Evolutionary conservation across 768 basidiomycete species (phyloP), one percentile per base, ranked within the genome.

Genomic region (Gelatoporia subvermispora): DNA sequence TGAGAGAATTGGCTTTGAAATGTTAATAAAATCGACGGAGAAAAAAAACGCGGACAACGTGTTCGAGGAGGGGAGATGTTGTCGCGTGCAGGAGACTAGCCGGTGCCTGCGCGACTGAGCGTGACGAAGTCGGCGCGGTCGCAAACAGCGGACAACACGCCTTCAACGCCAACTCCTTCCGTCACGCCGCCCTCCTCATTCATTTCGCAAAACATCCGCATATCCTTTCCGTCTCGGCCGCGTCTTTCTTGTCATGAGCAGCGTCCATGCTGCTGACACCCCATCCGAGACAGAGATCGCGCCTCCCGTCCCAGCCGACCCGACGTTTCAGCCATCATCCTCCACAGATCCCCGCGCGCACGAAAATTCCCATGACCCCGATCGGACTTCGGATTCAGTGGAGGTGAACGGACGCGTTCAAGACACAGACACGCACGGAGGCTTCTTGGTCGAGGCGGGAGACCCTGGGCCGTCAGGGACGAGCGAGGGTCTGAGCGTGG

Each of bases 11-110:
- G 16, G 37, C 20, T 39, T 8, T 16, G 7, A 39, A 21, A 7
- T 7, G 8, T 39, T n/a, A 35, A n/a, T 8, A n/a, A 21, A 5
- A 8, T 17, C 41, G 20, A n/a, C 11, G 43, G 43, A 24, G 23
- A 10, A 25, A 25, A 25, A 13, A n/a, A n/a, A n/a, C n/a, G 95
- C 31, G 93, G 93, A 10, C 72, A 97, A 53, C 94, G 97, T 65
- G 88, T 87, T 40, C 79, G 92, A 51, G 94, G 93, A 8, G 90
- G 88, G n/a, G 97, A 92, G 64, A 95, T 94, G 68, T 77, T 97
- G 31, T 72, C 88, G 28, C 28, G 28, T 31, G 47, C 95, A 96
- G 71, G 93, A 96, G 48, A 90, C 5, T 31, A 31, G 28, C 28
- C 28, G 28, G 28, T 31, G 28, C 28, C 28, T 31, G 28, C 28